A percentile compares a stretch with the other conserved stretches of the same genome.
These are phyloP conservation scores for Pythium apleroticum DNA, from an alignment of 352 stramenopile species.

Conservation along the genomic window DNA sequence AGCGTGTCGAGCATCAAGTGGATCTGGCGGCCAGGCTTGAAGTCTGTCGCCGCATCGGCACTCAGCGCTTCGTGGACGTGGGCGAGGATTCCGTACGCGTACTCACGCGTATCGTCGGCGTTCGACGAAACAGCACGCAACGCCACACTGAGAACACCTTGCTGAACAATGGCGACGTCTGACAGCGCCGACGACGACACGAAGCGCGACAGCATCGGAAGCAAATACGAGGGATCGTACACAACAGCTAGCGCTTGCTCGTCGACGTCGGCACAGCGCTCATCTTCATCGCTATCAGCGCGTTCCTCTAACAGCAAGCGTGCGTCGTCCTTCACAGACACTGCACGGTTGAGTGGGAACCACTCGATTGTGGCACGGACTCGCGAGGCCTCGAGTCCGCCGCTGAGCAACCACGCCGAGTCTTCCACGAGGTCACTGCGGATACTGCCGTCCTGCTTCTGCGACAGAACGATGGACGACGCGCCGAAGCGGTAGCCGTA, in stretches of 20 bases:
- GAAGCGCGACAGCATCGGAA: slow-evolving; percentile 77
- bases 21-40: slow-evolving; percentile 74
- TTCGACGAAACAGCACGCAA: slow-evolving; percentile 75
- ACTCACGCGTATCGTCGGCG: slow-evolving; percentile 48
- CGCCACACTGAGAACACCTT: slow-evolving; percentile 66
- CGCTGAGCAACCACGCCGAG: slow-evolving; percentile 60
- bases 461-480: slow-evolving; percentile 31
- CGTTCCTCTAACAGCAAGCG: slow-evolving; percentile 30
- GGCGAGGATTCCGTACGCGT: slow-evolving; percentile 73
- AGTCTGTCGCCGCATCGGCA: slow-evolving; percentile 50
- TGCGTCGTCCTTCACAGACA: slow-evolving; percentile 32
- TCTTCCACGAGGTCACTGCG: slow-evolving; percentile 59
- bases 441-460: slow-evolving; percentile 27
- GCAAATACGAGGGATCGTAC: slow-evolving; percentile 77
- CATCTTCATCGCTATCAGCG: slow-evolving; percentile 25
- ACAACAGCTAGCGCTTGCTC: slow-evolving; percentile 17
- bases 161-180: slow-evolving; percentile 57
- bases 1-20: slow-evolving; percentile 81
- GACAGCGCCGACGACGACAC: slow-evolving; percentile 69
- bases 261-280: slow-evolving; percentile 12
- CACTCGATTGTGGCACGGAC: slow-evolving; percentile 68
- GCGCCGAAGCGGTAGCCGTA: slow-evolving; percentile 76
- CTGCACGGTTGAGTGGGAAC: slow-evolving; percentile 49
- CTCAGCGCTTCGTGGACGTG: slow-evolving; percentile 73
- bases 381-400: slow-evolving; percentile 60